These are phyloP conservation scores for Aureobasidium sp. DNA, from an alignment of 2,329 filamentous ascomycete species.

Conservation along the genomic window DNA sequence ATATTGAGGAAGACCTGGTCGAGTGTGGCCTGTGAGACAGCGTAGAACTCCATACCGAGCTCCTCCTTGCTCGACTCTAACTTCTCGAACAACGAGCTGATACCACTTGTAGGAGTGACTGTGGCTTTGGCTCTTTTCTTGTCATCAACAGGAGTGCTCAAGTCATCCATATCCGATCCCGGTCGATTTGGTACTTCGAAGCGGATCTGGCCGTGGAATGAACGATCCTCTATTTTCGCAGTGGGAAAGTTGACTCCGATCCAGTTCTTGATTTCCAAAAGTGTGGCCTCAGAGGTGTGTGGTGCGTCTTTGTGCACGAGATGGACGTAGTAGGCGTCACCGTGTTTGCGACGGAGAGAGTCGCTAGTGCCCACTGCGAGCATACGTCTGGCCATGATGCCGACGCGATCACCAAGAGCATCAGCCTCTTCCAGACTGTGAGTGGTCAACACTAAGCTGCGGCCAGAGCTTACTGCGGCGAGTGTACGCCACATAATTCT, in stretches of 20 bases:
- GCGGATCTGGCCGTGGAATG: constrained; percentile 88
- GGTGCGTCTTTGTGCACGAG: constrained; percentile 80
- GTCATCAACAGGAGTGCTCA: constrained; percentile 20
- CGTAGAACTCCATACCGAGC: constrained; percentile 86
- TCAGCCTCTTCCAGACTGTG: constrained; percentile 98
- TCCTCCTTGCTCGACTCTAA: constrained; percentile 75
- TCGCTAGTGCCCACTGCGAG: constrained; percentile 83
- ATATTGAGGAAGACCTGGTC: constrained; percentile 94
- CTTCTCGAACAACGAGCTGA: constrained; percentile 74
- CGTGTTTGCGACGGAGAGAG: constrained; percentile 76
- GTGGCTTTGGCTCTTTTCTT: constrained; percentile 15
- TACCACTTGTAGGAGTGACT: constrained; percentile 31
- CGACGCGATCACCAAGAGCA: constrained; percentile 83
- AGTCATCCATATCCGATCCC: constrained; percentile 21
- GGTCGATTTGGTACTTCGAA: constrained; percentile 72
- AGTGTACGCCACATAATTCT: constrained; percentile 94
- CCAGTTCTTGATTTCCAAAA: constrained; percentile 72
- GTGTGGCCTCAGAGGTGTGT: constrained; percentile 74
- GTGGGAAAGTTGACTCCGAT: constrained; percentile 66
- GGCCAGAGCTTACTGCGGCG: constrained; percentile 74
- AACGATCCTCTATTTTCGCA: constrained; percentile 75
- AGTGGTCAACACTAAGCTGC: constrained; percentile 89
- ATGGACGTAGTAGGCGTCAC: constrained; percentile 84
- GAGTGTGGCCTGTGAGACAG: constrained; percentile 85
- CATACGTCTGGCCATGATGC: constrained; percentile 89